Evolutionary conservation across 169 alveolate species (phyloP).

Genomic region (Cryptosporidium sp.): DNA sequence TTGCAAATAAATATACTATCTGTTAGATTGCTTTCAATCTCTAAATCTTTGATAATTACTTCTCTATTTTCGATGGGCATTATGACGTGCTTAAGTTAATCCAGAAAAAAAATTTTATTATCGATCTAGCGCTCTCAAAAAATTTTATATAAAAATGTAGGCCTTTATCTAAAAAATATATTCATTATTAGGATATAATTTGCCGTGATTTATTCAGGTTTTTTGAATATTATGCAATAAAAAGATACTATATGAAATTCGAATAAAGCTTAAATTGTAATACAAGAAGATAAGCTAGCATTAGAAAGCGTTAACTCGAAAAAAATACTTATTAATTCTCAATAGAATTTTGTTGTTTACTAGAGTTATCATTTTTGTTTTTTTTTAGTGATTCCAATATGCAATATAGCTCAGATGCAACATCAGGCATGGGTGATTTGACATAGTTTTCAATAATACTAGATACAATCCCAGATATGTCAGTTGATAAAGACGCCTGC

Average conservation of each 20-base stretch:
- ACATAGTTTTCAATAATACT: constrained; percentile 10
- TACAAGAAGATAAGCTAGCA: neutral
- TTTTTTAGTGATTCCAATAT: constrained; percentile 24
- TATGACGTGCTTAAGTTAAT: neutral
- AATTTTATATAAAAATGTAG: too few species aligned
- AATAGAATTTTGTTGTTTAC: neutral
- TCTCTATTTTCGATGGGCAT: neutral
- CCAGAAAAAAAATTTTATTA: neutral
- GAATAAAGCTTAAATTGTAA: too few species aligned
- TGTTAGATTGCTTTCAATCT: neutral
- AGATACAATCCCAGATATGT: constrained; percentile 29
- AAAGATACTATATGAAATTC: neutral
- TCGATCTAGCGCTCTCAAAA: neutral
- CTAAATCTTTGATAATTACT: constrained; percentile 20
- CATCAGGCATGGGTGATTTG: constrained; percentile 28
- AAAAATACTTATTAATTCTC: neutral
- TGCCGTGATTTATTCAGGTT: too few species aligned
- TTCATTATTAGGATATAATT: neutral
- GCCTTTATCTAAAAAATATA: too few species aligned
- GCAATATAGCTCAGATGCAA: constrained; percentile 41
- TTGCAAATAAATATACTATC: neutral
- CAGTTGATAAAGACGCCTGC: neutral
- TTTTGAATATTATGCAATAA: too few species aligned
- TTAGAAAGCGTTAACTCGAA: neutral
- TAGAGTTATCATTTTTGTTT: neutral